Evolutionary conservation across 345 rosid species (phyloP).

Genomic region (Microthlaspi erraticum): DNA sequence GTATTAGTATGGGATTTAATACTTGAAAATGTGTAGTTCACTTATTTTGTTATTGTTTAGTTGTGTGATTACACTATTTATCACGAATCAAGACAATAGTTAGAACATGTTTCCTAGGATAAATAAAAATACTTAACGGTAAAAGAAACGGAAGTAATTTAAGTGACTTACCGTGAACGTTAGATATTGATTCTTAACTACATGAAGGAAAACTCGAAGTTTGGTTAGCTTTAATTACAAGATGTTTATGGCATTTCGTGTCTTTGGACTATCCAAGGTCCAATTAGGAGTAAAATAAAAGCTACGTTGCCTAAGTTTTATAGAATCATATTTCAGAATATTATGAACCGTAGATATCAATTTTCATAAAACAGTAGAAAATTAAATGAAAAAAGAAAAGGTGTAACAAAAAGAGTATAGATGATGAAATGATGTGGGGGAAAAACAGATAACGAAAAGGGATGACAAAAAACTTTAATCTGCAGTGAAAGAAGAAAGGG

Average conservation of each 20-base stretch:
- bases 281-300: not conserved
- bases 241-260: not conserved
- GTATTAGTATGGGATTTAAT: not conserved
- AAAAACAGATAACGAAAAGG: not conserved
- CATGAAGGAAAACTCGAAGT: not conserved
- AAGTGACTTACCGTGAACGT: not conserved
- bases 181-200: not conserved
- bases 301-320: not conserved
- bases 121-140: too few relatives aligned
- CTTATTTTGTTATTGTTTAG: too few relatives aligned
- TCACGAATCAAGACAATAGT: too few relatives aligned
- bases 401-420: not conserved
- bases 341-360: not conserved
- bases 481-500: not conserved
- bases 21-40: not conserved
- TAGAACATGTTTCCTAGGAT: too few relatives aligned
- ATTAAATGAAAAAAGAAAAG: not conserved
- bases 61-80: too few relatives aligned
- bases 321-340: not conserved
- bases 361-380: not conserved
- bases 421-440: not conserved
- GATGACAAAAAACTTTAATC: conserved; percentile 16
- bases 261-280: not conserved
- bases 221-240: not conserved
- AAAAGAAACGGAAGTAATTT: too few relatives aligned